Evolutionary conservation across 169 alveolate genomes (phyloP), one percentile per base, ranked within the genome.

Genomic region (Hepatocystis sp.): DNA sequence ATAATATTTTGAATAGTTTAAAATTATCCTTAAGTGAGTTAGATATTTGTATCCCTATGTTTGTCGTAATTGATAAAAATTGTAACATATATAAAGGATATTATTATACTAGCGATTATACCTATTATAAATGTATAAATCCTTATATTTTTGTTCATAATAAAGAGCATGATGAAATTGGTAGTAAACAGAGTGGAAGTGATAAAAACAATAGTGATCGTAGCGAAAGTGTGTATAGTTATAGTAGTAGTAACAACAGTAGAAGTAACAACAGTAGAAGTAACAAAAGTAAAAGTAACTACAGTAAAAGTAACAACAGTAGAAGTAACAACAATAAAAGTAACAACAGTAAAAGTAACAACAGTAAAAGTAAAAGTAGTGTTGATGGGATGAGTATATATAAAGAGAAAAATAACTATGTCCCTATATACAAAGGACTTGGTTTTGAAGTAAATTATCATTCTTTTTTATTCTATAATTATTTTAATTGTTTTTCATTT

Each of bases 361-460:
- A 2, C 15, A 47, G 21, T 0, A 2, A 21, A 11, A 5, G 17
- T 17, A 40, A 36, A 32, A 11, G 11, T 10, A 13, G 4, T 0
- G 0, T 21, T 8, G 10, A 0, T 7, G 15, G 13, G 0, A 1
- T 49, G n/a, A 7, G 30, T 19, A 51, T 0, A 15, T 19, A 17
- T 8, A 65, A 7, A 25, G 40, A 58, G 7, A 30, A 15, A 15
- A 36, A 52, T n/a, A 71, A 71, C 39, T 71, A 71, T 51, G 13
- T 56, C 23, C 42, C 86, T 0, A 4, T 71, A 5, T 71, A 27
- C 53, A 71, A 58, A 28, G 86, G 86, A 13, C 15, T 56, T 7
- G 86, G 86, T 21, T 71, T 56, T n/a, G 86, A 71, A 36, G 86
- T 58, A 39, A 71, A 71, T 25, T 71, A 71, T 39, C 67, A 71